Percentiles rank a stretch among this genome's conserved stretches.
phyloP scores from a whole-genome alignment of 257 asterid species.

The Misopates orontium region DNA sequence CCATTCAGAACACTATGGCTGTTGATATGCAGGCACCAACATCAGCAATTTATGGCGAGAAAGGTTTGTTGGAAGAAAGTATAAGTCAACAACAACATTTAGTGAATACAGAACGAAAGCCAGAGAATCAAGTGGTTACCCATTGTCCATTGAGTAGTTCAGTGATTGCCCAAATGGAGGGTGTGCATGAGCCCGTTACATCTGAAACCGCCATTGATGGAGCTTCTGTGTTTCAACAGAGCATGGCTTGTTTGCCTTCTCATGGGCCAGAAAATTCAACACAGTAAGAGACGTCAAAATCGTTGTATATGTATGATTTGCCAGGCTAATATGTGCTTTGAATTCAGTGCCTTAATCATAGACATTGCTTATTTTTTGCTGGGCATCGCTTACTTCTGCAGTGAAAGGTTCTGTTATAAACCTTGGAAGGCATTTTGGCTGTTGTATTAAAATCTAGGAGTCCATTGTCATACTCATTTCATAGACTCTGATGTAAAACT shows the following conservation, averaged over 20 bases:
- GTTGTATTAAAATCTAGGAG: background rate
- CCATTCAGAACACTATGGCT: slow-evolving; percentile 19
- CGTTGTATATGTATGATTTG: too few relatives aligned
- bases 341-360: too few relatives aligned
- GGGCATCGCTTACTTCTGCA: background rate
- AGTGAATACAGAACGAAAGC: slow-evolving; percentile 8
- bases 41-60: slow-evolving; percentile 19
- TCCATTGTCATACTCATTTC: background rate
- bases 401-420: background rate
- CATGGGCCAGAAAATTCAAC: too few relatives aligned
- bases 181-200: slow-evolving; percentile 17
- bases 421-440: background rate
- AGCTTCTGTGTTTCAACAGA: background rate
- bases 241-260: background rate
- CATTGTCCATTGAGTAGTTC: background rate
- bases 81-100: slow-evolving; percentile 16
- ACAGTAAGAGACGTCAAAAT: too few relatives aligned
- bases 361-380: background rate
- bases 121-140: slow-evolving; percentile 9
- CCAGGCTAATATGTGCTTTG: too few relatives aligned
- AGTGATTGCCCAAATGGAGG: slow-evolving; percentile 15
- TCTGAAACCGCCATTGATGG: slow-evolving; percentile 15
- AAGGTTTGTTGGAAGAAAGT: slow-evolving; percentile 12
- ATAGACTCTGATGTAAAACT: too few relatives aligned
- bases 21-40: slow-evolving; percentile 18